Percentiles rank a stretch among this genome's conserved stretches.
These are phyloP conservation scores for Vairimorpha ceranae DNA, from an alignment of 371 early-diverging fungal genomes.

Conservation along the genomic window DNA sequence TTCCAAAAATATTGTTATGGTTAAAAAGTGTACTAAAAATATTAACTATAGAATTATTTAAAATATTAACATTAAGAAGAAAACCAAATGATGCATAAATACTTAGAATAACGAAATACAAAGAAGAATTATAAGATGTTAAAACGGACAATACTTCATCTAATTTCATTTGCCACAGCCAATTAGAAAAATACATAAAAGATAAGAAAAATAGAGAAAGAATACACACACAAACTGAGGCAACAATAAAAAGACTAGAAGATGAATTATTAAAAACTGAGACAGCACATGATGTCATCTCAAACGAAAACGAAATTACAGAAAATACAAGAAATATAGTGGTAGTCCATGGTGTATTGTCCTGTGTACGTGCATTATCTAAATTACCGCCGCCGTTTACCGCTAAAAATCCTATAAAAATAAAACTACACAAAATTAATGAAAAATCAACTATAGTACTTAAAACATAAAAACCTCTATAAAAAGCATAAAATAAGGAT, in stretches of 20 bases:
- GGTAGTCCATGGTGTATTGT: background rate
- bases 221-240: background rate
- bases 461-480: background rate
- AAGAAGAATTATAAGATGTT: background rate
- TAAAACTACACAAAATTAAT: background rate
- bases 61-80: background rate
- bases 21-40: background rate
- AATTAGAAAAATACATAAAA: background rate
- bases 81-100: conserved; percentile 4
- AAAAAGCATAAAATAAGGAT: background rate
- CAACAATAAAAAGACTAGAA: background rate
- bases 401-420: background rate
- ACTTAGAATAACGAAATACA: background rate
- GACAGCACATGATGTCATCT: background rate
- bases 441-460: background rate
- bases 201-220: background rate
- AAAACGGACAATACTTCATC: background rate
- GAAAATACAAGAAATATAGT: conserved; percentile 7
- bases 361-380: background rate
- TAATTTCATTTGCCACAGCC: background rate
- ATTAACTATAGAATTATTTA: background rate
- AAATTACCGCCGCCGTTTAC: background rate
- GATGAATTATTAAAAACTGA: background rate
- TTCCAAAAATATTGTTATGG: background rate
- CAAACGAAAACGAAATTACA: background rate